These are phyloP conservation scores for Xanthoconium purpureum DNA, from an alignment of 768 basidiomycete genomes.

Conservation along the genomic window DNA sequence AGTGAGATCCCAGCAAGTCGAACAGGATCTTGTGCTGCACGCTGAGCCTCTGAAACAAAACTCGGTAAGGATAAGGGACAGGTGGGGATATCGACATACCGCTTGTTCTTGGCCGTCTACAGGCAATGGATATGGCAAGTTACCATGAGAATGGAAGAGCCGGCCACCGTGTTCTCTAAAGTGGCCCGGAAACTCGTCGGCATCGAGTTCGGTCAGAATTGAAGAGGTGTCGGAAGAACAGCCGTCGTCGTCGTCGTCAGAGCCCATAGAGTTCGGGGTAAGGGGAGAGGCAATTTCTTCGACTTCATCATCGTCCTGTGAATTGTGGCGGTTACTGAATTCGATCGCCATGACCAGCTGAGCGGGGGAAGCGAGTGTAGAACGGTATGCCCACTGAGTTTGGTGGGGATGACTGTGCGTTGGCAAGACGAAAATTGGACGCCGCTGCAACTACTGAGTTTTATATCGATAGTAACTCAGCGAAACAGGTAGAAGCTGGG, in stretches of 20 bases:
- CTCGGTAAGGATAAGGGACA: neutral
- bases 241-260: conserved; percentile 35
- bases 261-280: conserved; percentile 5
- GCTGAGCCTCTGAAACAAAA: conserved; percentile 46
- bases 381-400: conserved; percentile 17
- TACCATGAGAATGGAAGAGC: conserved; percentile 65
- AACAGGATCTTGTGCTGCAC: conserved; percentile 48
- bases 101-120: conserved; percentile 67
- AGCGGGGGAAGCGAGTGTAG: conserved; percentile 5
- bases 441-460: conserved; percentile 38
- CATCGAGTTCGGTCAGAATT: conserved; percentile 43
- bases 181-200: conserved; percentile 56
- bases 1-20: conserved; percentile 52
- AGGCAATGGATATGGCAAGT: conserved; percentile 68
- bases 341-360: conserved; percentile 29
- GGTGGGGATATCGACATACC: conserved; percentile 38
- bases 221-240: conserved; percentile 42
- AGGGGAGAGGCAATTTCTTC: conserved; percentile 11
- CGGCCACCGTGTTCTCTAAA: conserved; percentile 58
- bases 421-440: conserved; percentile 38
- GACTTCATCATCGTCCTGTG: conserved; percentile 18
- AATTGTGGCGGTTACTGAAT: conserved; percentile 21
- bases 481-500: conserved; percentile 38
- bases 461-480: conserved; percentile 40
- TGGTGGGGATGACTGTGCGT: conserved; percentile 33